A percentile compares a stretch with the other conserved stretches of the same genome.
Conservation (phyloP, 371 early-diverging fungal species). For the Catenaria anguillulae region DNA sequence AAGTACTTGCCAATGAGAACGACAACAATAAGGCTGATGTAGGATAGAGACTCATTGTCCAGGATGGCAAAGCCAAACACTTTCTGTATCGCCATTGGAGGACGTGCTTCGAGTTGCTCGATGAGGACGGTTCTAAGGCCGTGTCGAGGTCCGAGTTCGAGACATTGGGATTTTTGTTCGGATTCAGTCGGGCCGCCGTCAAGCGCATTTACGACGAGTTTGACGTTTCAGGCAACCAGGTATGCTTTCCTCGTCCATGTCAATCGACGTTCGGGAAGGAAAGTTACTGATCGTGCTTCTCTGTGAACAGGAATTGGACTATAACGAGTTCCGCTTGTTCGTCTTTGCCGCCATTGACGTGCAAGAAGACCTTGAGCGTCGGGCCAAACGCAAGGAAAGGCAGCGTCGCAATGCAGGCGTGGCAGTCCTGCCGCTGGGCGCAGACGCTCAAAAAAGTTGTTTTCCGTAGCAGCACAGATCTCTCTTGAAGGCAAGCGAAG, state of each 20-base stretch:
- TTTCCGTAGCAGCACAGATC: too few species aligned
- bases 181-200: slow-evolving; percentile 22
- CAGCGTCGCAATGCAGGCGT: too few species aligned
- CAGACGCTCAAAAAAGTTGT: too few species aligned
- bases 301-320: slow-evolving; percentile 26
- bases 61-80: slow-evolving; percentile 24
- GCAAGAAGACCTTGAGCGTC: slow-evolving; percentile 18
- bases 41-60: neutral
- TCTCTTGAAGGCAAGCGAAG: too few species aligned
- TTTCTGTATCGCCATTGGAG: slow-evolving; percentile 33
- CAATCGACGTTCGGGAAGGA: neutral
- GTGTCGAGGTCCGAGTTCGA: slow-evolving; percentile 26
- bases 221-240: slow-evolving; percentile 24
- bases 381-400: neutral
- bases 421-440: too few species aligned
- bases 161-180: slow-evolving; percentile 29
- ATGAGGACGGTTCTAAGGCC: slow-evolving; percentile 29
- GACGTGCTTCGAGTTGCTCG: slow-evolving; percentile 31
- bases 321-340: slow-evolving; percentile 27
- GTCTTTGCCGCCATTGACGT: slow-evolving; percentile 28
- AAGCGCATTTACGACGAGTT: slow-evolving; percentile 25
- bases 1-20: too few species aligned
- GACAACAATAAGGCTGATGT: too few species aligned
- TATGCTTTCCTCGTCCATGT: neutral
- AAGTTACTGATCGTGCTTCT: too few species aligned